Evolutionary conservation across 768 basidiomycete species (phyloP).

Genomic region (Mycena haematopus): DNA sequence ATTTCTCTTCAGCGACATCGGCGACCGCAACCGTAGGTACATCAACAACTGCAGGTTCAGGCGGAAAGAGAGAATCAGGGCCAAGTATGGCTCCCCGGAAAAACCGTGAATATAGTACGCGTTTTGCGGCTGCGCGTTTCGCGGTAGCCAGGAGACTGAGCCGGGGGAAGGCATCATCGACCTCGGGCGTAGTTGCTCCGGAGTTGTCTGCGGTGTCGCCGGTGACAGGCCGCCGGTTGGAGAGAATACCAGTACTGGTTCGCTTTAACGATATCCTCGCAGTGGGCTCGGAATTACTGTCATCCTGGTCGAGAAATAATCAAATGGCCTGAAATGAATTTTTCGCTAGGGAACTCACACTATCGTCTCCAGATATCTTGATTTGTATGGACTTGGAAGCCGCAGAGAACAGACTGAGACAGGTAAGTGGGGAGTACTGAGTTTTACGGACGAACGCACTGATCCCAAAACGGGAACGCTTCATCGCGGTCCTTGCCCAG

Average conservation of each 20-base stretch:
- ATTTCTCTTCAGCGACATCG: not conserved
- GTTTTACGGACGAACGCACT: conserved; percentile 59
- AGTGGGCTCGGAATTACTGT: conserved; percentile 25
- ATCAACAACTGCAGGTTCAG: not conserved
- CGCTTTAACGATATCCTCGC: conserved; percentile 48
- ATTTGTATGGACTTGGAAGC: conserved; percentile 86
- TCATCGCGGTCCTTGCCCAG: conserved; percentile 94
- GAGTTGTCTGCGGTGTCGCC: conserved; percentile 55
- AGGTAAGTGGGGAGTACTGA: conserved; percentile 1
- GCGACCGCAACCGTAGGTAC: not conserved
- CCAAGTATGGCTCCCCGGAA: conserved; percentile 78
- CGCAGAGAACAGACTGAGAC: conserved; percentile 74
- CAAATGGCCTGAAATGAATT: not conserved
- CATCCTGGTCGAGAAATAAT: conserved; percentile 24
- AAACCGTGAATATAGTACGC: conserved; percentile 80
- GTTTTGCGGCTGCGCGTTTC: conserved; percentile 80
- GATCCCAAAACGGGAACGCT: conserved; percentile 98
- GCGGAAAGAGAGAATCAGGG: conserved; percentile 41
- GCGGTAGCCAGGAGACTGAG: conserved; percentile 65
- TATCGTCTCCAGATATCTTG: conserved; percentile 59
- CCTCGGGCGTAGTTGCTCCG: conserved; percentile 48
- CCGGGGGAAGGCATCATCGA: conserved; percentile 38
- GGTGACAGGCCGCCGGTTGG: conserved; percentile 64
- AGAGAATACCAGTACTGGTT: conserved; percentile 79
- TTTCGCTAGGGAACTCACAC: conserved; percentile 32